Conservation (phyloP, 169 alveolate species). For the Eimeria mitis region DNA sequence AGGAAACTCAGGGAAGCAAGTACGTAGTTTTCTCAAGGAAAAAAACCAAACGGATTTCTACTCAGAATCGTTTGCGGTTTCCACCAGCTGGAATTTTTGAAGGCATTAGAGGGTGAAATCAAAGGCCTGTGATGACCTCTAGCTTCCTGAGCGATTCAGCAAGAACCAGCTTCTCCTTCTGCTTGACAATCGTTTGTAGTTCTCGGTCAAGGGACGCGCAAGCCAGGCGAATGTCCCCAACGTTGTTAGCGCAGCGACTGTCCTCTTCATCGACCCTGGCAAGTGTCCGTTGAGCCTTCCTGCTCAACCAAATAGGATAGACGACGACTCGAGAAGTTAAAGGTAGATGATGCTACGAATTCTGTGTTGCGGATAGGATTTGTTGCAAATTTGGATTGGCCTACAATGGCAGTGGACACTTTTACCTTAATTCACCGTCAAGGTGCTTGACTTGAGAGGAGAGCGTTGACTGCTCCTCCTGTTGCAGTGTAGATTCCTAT, state of each 20-base stretch:
- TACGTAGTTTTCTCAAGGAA: background rate
- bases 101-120: background rate
- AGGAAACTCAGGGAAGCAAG: background rate
- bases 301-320: conserved; percentile 44
- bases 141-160: conserved; percentile 95
- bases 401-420: background rate
- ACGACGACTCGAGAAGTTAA: background rate
- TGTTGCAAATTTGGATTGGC: background rate
- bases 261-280: conserved; percentile 86
- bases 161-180: conserved; percentile 94
- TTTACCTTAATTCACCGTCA: conserved; percentile 78
- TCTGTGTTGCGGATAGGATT: background rate
- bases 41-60: background rate
- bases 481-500: conserved; percentile 24
- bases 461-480: conserved; percentile 86
- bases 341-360: background rate
- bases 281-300: conserved; percentile 89
- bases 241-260: conserved; percentile 83
- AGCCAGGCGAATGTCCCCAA: conserved; percentile 92
- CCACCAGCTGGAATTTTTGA: background rate
- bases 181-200: conserved; percentile 88
- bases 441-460: conserved; percentile 81
- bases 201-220: conserved; percentile 93
- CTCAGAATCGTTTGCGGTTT: background rate
- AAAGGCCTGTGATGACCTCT: conserved; percentile 77